Percentiles rank a stretch among this genome's conserved stretches.
These are phyloP conservation scores for Raddia guianensis DNA, from an alignment of 176 grass and related monocot species.

Conservation along the genomic window DNA sequence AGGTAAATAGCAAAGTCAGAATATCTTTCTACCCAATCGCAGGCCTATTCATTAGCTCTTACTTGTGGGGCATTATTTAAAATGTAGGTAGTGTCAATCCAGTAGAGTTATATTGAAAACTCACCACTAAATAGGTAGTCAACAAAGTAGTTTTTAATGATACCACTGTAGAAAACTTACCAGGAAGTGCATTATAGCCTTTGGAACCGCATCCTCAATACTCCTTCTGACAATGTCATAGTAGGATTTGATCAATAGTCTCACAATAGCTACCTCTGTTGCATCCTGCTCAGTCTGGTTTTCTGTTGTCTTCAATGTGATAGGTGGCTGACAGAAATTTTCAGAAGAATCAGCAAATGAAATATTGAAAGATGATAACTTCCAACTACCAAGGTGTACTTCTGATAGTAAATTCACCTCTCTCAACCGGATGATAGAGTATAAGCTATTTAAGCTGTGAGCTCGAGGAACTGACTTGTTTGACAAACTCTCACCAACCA, in stretches of 20 bases:
- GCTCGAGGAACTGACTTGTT: slow-evolving; percentile 43
- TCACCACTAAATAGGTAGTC: slow-evolving; percentile 4
- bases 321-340: slow-evolving; percentile 64
- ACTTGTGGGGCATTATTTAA: no score
- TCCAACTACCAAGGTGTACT: slow-evolving; percentile 4
- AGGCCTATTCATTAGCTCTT: no score
- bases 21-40: not conserved
- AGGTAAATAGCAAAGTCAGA: slow-evolving; percentile 11
- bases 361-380: slow-evolving; percentile 20
- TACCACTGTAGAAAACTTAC: slow-evolving; percentile 47
- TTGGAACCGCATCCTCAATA: slow-evolving; percentile 80
- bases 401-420: slow-evolving; percentile 58
- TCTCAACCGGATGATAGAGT: slow-evolving; percentile 66
- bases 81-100: no score
- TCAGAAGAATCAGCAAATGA: slow-evolving; percentile 32
- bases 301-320: slow-evolving; percentile 77
- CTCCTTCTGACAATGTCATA: slow-evolving; percentile 96
- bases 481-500: slow-evolving; percentile 46
- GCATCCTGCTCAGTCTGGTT: slow-evolving; percentile 71
- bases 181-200: slow-evolving; percentile 98
- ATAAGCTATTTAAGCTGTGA: slow-evolving; percentile 48
- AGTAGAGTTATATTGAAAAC: not conserved
- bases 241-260: slow-evolving; percentile 83
- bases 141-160: slow-evolving; percentile 28
- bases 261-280: slow-evolving; percentile 78